A percentile compares a stretch with the other conserved stretches of the same genome.
Conservation (phyloP, 2,329 filamentous ascomycete species). For the Massarina eburnea region DNA sequence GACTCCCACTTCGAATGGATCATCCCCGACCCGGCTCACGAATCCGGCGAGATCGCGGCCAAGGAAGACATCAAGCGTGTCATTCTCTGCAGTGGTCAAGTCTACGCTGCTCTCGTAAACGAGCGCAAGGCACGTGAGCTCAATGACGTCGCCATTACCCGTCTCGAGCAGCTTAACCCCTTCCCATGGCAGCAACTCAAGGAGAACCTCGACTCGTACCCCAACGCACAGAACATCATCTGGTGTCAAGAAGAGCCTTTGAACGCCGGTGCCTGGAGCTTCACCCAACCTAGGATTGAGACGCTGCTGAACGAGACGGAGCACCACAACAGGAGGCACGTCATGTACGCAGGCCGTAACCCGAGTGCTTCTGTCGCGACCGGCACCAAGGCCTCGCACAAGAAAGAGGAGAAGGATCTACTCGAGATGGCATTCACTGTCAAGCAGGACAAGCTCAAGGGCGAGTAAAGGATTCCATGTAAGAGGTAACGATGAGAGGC, state of each 20-base stretch:
- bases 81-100: conserved; percentile 91
- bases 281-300: conserved; percentile 96
- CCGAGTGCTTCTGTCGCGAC: conserved; percentile 93
- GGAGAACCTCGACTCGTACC: conserved; percentile 95
- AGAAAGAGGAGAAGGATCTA: conserved; percentile 90
- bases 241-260: conserved; percentile 98
- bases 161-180: conserved; percentile 95
- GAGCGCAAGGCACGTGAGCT: conserved; percentile 84
- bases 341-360: conserved; percentile 94
- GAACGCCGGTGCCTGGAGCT: conserved; percentile 95
- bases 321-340: conserved; percentile 90
- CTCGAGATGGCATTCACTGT: conserved; percentile 65
- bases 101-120: conserved; percentile 87
- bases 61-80: conserved; percentile 91
- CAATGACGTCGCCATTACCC: conserved; percentile 89
- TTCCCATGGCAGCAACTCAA: conserved; percentile 98
- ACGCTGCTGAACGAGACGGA: conserved; percentile 91
- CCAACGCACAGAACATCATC: conserved; percentile 95
- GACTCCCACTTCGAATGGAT: conserved; percentile 97
- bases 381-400: conserved; percentile 82
- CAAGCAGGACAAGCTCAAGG: conserved; percentile 67
- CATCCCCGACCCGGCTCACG: conserved; percentile 85
- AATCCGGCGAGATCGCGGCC: conserved; percentile 70
- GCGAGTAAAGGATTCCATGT: conserved; percentile 50
- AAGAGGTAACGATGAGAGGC: neutral